These are phyloP conservation scores for Euphorbia pulcherrima DNA, from an alignment of 345 rosid species.

Conservation along the genomic window DNA sequence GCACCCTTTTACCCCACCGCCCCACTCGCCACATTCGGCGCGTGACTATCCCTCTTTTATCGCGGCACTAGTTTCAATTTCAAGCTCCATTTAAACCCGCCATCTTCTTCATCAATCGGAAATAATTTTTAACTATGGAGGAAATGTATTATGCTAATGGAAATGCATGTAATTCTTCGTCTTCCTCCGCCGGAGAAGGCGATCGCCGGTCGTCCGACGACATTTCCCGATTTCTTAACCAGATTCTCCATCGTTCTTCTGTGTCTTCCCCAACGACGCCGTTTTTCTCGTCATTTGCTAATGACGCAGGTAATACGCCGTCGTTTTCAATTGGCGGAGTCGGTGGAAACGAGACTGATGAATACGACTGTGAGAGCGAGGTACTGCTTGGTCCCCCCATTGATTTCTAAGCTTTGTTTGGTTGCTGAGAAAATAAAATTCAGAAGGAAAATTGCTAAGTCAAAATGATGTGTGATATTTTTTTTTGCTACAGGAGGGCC, in stretches of 20 bases:
- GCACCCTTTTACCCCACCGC: neutral
- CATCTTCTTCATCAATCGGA: neutral
- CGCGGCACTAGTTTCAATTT: neutral
- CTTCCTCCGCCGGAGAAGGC: neutral
- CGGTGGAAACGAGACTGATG: conserved; percentile 53
- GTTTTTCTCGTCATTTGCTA: conserved; percentile 22
- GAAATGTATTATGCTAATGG: conserved; percentile 27
- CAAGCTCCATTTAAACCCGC: conserved; percentile 13
- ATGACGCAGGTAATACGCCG: conserved; percentile 29
- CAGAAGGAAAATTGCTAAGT: no score
- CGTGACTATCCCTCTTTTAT: neutral
- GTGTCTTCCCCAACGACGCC: conserved; percentile 14
- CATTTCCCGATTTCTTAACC: conserved; percentile 59
- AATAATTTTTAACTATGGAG: neutral
- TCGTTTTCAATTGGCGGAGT: conserved; percentile 47
- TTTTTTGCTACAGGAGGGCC: conserved; percentile 47
- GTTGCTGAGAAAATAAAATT: conserved; percentile 10
- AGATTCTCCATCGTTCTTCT: conserved; percentile 51
- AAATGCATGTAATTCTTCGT: conserved; percentile 24
- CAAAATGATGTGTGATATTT: conserved; percentile 5
- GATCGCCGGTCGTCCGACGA: conserved; percentile 43
- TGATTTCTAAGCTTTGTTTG: conserved; percentile 10
- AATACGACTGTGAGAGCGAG: conserved; percentile 80
- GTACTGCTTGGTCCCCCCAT: conserved; percentile 27
- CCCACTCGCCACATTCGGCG: conserved; percentile 9